Evolutionary conservation across 345 rosid species (phyloP), one percentile per base, ranked within the genome.

Genomic region (Syzygium aromaticum): DNA sequence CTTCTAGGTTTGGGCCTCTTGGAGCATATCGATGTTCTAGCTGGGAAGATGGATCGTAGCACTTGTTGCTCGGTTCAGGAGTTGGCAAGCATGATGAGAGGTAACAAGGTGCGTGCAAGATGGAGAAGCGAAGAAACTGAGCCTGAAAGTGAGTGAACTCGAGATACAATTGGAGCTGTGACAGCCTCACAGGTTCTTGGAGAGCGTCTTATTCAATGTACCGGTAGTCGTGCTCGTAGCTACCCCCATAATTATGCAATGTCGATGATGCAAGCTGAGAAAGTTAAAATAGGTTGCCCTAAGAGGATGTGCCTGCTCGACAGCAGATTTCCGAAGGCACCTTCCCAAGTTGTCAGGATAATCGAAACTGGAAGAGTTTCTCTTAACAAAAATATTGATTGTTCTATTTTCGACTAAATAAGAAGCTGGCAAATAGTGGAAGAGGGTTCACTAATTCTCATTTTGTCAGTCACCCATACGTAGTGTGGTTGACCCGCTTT

Each of bases 41-140:
- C 95, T 0, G 90, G 91, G 86, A 96, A 97, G 91, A 96, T 97
- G 98, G 98, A 93, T 82, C 85, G 89, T 22, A 94, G 96, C 87
- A 92, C 92, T 91, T 94, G 92, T 85, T 94, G 94, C 88, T 89
- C 96, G 2, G 91, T 97, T 53, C 92, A 89, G 88, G 98, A 94
- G 88, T 87, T 93, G 78, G 96, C 98, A 52, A 90, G 63, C 52
- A 94, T 90, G 85, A 94, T 96, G 97, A 92, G 95, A 89, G 95
- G 97, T 56, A 90, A 90, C 85, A 90, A 88, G 57, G 73, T 61
- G 49, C 73, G 86, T 52, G 73, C 83, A 85, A 88, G 88, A 89
- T 88, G 84, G 54, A 92, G 88, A 57, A 88, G 54, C 54, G 91
- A 92, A 89, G 89, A 90, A 89, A 90, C 91, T 15, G 93, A 93